These are phyloP conservation scores for Fragilariopsis cylindrus DNA, from an alignment of 108 stramenopile genomes.

Conservation along the genomic window DNA sequence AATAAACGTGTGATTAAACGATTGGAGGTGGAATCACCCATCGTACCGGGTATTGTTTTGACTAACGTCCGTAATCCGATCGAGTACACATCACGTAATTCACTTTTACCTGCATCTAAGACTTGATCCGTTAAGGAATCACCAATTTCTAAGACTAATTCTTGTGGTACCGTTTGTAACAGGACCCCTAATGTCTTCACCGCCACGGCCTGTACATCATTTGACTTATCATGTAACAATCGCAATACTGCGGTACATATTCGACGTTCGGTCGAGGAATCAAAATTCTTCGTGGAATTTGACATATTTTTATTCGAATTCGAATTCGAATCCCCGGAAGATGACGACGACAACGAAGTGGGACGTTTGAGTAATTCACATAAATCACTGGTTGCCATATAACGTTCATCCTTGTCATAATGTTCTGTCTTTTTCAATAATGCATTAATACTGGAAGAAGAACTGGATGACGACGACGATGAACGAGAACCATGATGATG, in stretches of 20 bases:
- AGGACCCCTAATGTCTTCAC: conserved; percentile 95
- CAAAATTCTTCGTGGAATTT: conserved; percentile 34
- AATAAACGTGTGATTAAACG: conserved; percentile 76
- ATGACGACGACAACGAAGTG: background rate
- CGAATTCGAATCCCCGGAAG: background rate
- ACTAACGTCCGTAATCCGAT: conserved; percentile 97
- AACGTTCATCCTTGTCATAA: conserved; percentile 93
- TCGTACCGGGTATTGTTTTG: conserved; percentile 82
- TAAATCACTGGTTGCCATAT: conserved; percentile 98
- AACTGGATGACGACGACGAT: background rate
- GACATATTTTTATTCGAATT: background rate
- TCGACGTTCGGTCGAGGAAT: conserved; percentile 79
- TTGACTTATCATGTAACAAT: conserved; percentile 91
- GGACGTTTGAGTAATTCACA: conserved; percentile 86
- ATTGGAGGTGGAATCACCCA: conserved; percentile 83
- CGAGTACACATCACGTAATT: conserved; percentile 96
- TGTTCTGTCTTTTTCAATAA: conserved; percentile 88
- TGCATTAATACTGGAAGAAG: conserved; percentile 39
- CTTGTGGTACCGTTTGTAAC: conserved; percentile 92
- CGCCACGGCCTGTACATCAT: conserved; percentile 97
- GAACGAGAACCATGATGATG: background rate
- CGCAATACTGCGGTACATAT: conserved; percentile 91
- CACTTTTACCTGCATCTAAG: conserved; percentile 86
- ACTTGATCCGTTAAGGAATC: conserved; percentile 92
- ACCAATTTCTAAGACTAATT: conserved; percentile 86